These are phyloP conservation scores for Russula sp. DNA, from an alignment of 768 basidiomycete genomes.

Conservation along the genomic window DNA sequence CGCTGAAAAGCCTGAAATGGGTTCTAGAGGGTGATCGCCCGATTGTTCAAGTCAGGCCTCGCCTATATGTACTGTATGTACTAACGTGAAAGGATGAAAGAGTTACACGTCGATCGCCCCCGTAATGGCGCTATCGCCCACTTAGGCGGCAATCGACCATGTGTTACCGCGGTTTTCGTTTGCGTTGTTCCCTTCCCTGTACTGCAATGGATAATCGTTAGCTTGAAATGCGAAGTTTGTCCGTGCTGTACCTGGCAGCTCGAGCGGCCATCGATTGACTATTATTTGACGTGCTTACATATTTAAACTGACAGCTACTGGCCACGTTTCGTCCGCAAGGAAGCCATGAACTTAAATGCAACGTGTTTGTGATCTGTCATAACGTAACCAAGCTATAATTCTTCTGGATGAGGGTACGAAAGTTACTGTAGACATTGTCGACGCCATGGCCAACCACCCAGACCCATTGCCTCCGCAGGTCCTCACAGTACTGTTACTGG, in stretches of 20 bases:
- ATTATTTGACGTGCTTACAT: neutral
- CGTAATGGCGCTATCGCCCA: conserved; percentile 1
- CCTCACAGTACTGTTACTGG: too few species aligned
- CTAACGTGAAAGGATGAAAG: neutral
- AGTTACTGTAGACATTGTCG: neutral
- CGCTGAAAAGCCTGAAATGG: neutral
- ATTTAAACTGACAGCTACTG: neutral
- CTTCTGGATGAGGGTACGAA: too few species aligned
- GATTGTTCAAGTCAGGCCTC: conserved; percentile 1
- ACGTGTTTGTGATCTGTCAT: too few species aligned
- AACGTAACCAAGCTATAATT: too few species aligned
- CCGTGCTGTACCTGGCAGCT: neutral
- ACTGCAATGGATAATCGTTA: neutral
- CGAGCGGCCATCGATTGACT: neutral
- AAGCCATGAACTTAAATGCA: too few species aligned
- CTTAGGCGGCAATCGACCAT: conserved; percentile 10
- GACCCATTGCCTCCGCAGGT: too few species aligned
- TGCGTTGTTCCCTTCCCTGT: neutral
- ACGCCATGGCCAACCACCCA: too few species aligned
- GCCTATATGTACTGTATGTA: conserved; percentile 12
- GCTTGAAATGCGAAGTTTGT: neutral
- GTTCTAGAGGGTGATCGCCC: neutral
- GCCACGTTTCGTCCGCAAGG: neutral
- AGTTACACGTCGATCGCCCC: neutral
- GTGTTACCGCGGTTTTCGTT: conserved; percentile 8